Evolutionary conservation across 805 yeast species (phyloP).

Genomic region (Scheffersomyces coipomensis): DNA sequence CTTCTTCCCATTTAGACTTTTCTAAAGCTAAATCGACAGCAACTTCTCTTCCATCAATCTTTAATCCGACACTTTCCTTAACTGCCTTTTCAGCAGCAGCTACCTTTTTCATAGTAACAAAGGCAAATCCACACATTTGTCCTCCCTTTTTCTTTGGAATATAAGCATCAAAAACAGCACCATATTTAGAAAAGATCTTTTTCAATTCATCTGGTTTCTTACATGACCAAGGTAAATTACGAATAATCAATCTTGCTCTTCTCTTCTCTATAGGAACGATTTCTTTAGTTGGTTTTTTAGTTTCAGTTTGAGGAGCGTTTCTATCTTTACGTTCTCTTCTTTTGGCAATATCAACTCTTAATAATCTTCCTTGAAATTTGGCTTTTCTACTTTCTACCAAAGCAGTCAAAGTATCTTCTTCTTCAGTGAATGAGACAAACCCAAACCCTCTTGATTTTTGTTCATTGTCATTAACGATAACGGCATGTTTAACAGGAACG

Average conservation of each 20-base stretch:
- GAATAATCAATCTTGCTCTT: slow-evolving; percentile 79
- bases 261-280: slow-evolving; percentile 61
- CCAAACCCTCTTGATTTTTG: slow-evolving; percentile 91
- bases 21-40: slow-evolving; percentile 93
- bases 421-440: slow-evolving; percentile 82
- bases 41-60: slow-evolving; percentile 86
- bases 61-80: slow-evolving; percentile 68
- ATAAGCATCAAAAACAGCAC: slow-evolving; percentile 83
- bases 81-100: slow-evolving; percentile 79
- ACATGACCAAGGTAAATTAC: slow-evolving; percentile 96
- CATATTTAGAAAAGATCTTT: slow-evolving; percentile 70
- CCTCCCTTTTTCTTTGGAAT: slow-evolving; percentile 89
- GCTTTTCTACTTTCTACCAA: slow-evolving; percentile 61
- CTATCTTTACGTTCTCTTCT: slow-evolving; percentile 75
- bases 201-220: slow-evolving; percentile 71
- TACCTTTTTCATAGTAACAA: slow-evolving; percentile 83
- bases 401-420: slow-evolving; percentile 82
- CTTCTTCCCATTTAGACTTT: slow-evolving; percentile 76
- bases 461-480: slow-evolving; percentile 76
- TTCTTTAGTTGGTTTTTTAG: slow-evolving; percentile 4
- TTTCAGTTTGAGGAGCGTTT: slow-evolving; percentile 4
- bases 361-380: slow-evolving; percentile 62
- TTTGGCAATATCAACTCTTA: slow-evolving; percentile 85
- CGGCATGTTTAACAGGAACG: slow-evolving; percentile 94
- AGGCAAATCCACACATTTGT: slow-evolving; percentile 91